These are phyloP conservation scores for Alnus rubra DNA, from an alignment of 306 rosid species.

Conservation along the genomic window DNA sequence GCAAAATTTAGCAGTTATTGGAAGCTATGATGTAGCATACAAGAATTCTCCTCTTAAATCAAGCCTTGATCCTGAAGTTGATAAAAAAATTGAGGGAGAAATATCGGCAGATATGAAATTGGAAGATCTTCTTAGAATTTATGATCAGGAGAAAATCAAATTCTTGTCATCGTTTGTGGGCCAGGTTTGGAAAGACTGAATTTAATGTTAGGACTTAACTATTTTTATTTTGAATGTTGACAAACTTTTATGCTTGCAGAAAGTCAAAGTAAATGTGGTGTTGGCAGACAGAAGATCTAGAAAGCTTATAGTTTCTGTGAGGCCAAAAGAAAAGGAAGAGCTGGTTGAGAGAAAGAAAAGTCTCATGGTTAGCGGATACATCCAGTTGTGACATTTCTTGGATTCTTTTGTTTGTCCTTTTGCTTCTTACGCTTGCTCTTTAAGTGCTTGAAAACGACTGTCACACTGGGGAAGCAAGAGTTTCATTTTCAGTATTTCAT, in stretches of 20 bases:
- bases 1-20: conserved; percentile 56
- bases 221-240: conserved; percentile 24
- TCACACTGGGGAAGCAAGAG: not conserved
- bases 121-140: conserved; percentile 75
- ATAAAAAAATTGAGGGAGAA: conserved; percentile 41
- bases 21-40: conserved; percentile 49
- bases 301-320: conserved; percentile 76
- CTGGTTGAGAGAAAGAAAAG: conserved; percentile 68
- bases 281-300: conserved; percentile 66
- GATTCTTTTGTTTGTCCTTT: conserved; percentile 14
- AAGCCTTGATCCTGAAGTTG: conserved; percentile 35
- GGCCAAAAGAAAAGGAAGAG: conserved; percentile 79
- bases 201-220: conserved; percentile 22
- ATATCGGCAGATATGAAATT: conserved; percentile 77
- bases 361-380: conserved; percentile 66
- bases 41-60: conserved; percentile 33
- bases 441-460: not conserved
- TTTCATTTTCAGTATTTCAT: not conserved
- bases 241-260: conserved; percentile 53
- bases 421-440: not conserved
- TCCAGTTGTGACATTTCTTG: not conserved
- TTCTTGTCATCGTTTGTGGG: conserved; percentile 87
- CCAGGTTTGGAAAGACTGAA: conserved; percentile 60
- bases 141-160: conserved; percentile 72
- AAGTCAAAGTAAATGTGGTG: conserved; percentile 60